Base-by-base conservation (phyloP, 768 basidiomycete species). In the Mycena latifolia region DNA sequence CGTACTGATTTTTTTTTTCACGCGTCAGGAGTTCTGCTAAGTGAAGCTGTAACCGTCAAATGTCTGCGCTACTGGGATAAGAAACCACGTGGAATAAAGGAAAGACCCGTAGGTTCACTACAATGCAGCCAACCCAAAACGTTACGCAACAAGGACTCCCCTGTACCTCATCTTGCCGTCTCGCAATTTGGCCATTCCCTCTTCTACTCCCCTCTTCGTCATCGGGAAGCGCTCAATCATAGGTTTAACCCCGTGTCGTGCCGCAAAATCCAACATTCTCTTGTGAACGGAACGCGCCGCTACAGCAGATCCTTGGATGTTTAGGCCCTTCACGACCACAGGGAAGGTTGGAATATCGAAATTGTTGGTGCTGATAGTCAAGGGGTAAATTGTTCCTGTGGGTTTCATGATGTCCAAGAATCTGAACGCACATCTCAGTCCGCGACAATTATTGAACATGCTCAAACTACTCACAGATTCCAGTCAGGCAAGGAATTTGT, bases 251-350 rank as follows among this genome's bases (percentile, higher is more conserved):
- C 52, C n/a, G n/a, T 81, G 73, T 33, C 70, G 12, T 9, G 77
- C 80, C 0, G 77, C 76, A 20, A 81, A 81, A 20, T 69, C 71
- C 33, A 81, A 55, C 77, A 80, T 81, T 65, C 73, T 61, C 18
- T 52, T 33, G 45, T 58, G 45, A 12, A 56, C 66, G 11, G 65
- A 68, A 37, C 62, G 64, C 45, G 25, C 22, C 25, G 56, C 66
- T 18, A 72, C 53, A 8, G 69, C 66, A 3, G 77, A 37, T 1
- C 74, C 74, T 3, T 58, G 56, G 1, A 6, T 33, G 52, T 70
- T 33, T 24, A 80, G 0, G 20, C 27, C 47, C 11, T 27, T 17
- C 4, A 28, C 2, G 43, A 67, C 22, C 3, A 72, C 33, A 6
- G 57, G 62, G 24, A 62, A 55, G 52, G 24, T 28, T 17, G 64